Evolutionary conservation across 106 monocot genomes (phyloP), one percentile per base, ranked within the genome.

Genomic region (Acorus calamus): DNA sequence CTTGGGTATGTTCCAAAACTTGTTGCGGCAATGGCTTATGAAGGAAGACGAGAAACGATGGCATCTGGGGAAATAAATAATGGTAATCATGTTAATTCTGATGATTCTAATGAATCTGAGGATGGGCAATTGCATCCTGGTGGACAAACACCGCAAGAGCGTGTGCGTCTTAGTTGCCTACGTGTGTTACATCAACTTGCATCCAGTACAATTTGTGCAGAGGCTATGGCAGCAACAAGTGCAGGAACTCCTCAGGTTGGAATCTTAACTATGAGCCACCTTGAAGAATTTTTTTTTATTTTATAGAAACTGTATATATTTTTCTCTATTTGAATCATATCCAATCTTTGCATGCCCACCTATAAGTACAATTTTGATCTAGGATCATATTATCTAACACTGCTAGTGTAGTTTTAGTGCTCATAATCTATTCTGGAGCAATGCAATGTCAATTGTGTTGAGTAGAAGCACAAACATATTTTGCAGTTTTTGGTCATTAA

Each of bases 181-280:
- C 77, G 87, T 28, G 85, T 98, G 6, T 53, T 98, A 28, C 98
- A 98, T 80, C 98, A 98, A 63, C 76, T 98, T 66, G 92, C 98
- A 13, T 92, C 92, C 66, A 98, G 98, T 72, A 98, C 91, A 65
- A 88, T 79, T 68, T 92, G 98, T 79, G 98, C 98, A 6, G 98
- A 98, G 74, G 91, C 98, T 80, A 98, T 98, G 98, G 98, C 98
- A 50, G 85, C 98, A 50, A 92, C 98, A 70, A 98, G 98, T 81
- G 80, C 58, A 41, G 98, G 98, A 54, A 80, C 80, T 68, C 88
- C 89, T 60, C 96, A 96, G 96, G 96, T 93, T 74, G 28, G 28
- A 28, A 28, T 28, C 28, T 28, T 28, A 28, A 28, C 28, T 28
- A 28, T 28, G 28, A 28, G 28, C 28, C 28, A 28, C 28, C 28